Conservation (phyloP, 306 rosid genomes). For the Malus fusca region DNA sequence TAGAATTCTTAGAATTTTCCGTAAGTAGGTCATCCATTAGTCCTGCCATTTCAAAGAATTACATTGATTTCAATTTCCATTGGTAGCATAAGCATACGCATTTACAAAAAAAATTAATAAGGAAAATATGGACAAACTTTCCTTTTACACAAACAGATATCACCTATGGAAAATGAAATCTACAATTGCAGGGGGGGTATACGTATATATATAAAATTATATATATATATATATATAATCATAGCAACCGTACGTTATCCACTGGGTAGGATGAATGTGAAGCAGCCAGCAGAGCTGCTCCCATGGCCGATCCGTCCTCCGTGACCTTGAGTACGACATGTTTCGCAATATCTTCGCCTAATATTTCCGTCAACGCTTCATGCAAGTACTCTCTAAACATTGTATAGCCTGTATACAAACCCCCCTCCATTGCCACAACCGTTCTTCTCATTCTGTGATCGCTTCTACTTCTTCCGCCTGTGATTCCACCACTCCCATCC, state of each 20-base stretch:
- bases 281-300: constrained; percentile 87
- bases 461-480: constrained; percentile 64
- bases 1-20: too few species aligned
- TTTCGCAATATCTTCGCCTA: constrained; percentile 70
- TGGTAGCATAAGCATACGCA: background rate
- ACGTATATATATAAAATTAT: background rate
- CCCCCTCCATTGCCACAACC: constrained; percentile 76
- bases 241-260: constrained; percentile 64
- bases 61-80: background rate
- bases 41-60: background rate
- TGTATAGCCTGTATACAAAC: constrained; percentile 62
- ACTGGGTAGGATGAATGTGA: constrained; percentile 55
- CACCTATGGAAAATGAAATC: constrained; percentile 49
- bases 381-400: constrained; percentile 71
- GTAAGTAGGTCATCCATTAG: too few species aligned
- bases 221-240: constrained; percentile 27
- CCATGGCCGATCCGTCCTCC: constrained; percentile 82
- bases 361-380: constrained; percentile 66
- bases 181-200: constrained; percentile 72
- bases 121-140: constrained; percentile 45
- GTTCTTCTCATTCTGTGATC: constrained; percentile 56
- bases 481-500: constrained; percentile 76
- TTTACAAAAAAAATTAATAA: constrained; percentile 2
- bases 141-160: constrained; percentile 44
- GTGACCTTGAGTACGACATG: constrained; percentile 67